phyloP scores from a whole-genome alignment of 169 alveolate genomes.

The Toxoplasma gondii region DNA sequence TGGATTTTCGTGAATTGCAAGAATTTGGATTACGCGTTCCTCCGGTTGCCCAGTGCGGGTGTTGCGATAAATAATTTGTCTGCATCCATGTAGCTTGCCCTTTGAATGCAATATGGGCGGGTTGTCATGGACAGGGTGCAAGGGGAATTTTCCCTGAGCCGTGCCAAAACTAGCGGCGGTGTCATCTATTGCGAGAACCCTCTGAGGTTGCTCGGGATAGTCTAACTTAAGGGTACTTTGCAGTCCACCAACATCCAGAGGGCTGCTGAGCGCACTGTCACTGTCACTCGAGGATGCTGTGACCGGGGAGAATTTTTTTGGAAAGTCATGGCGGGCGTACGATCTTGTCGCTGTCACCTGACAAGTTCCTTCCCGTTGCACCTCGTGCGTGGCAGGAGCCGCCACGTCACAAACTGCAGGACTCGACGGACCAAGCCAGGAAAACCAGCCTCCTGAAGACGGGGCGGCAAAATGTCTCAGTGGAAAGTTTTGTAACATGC shows the following conservation, averaged over 20 bases:
- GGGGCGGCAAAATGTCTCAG: background rate
- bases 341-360: background rate
- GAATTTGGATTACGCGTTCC: slow-evolving; percentile 39
- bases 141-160: background rate
- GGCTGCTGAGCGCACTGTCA: background rate
- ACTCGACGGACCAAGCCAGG: background rate
- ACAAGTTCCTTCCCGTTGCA: background rate
- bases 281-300: background rate
- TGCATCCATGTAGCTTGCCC: background rate
- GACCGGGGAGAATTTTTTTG: background rate
- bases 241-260: background rate
- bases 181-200: background rate
- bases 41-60: background rate
- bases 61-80: background rate
- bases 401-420: background rate
- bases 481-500: background rate
- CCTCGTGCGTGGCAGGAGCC: background rate
- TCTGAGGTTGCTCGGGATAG: too few species aligned
- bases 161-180: background rate
- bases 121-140: background rate
- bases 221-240: too few species aligned
- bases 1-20: slow-evolving; percentile 52
- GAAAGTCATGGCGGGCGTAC: background rate
- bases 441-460: background rate
- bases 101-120: background rate